Evolutionary conservation across 2,329 filamentous ascomycete genomes (phyloP), one percentile per base, ranked within the genome.

Genomic region (Calonectria naviculata): DNA sequence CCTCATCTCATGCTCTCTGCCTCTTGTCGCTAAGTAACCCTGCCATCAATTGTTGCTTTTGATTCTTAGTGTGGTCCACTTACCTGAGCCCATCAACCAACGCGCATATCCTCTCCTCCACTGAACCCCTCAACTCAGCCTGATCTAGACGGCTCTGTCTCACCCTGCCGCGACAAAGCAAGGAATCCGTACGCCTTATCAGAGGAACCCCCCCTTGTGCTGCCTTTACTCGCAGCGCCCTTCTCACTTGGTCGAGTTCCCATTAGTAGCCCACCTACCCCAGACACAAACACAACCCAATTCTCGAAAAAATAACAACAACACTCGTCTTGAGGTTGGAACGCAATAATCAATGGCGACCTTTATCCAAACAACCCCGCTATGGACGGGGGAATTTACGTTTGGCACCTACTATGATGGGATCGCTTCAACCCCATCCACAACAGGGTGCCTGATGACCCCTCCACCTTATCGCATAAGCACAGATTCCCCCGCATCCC

Each of bases 381-480:
- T 44, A 26, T 38, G 19, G 29, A 15, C 21, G 21, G 64, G 61
- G 10, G 68, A 71, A 58, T 56, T 68, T 26, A 2, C 47, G 6
- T 72, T 70, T 31, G 58, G 31, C 42, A 28, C 67, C 49, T 61
- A 54, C 41, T 65, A 67, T 15, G 67, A 72, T 34, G 67, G 41
- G 21, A 41, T 60, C 26, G 38, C 47, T 15, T 63, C 52, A 42
- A 68, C 70, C 10, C 70, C 70, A 21, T 56, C 47, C n/a, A 34
- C 62, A 28, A 52, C 61, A 54, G 62, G 62, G 36, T 65, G 34
- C 19, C 31, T 49, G 46, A 73, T 74, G 68, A 73, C 72, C 24
- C 69, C 74, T 46, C 71, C 76, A 42, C 67, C 77, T 15, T 75
- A 75, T 56, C 73, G 67, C n/a, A 74, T 75, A 46, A 67, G 70